These are phyloP conservation scores for Termitomyces sp. DNA, from an alignment of 768 basidiomycete genomes.

Conservation along the genomic window DNA sequence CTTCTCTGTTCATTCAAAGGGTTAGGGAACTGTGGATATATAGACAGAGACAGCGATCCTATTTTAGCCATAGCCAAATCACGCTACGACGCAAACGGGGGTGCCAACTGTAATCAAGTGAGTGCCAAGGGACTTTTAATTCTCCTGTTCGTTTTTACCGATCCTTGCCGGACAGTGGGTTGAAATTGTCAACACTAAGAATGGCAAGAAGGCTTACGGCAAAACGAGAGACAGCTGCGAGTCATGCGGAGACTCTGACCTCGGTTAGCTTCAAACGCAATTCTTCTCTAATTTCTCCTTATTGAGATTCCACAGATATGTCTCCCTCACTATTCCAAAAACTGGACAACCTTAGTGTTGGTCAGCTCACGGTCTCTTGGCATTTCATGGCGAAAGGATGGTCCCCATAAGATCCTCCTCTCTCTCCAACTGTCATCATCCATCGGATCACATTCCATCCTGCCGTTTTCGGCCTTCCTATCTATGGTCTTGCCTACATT, in stretches of 20 bases:
- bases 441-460: constrained; percentile 3
- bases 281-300: background rate
- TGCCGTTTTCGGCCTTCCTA: background rate
- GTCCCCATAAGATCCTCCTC: constrained; percentile 29
- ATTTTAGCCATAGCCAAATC: constrained; percentile 59
- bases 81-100: constrained; percentile 46
- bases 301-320: constrained; percentile 46
- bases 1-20: constrained; percentile 20
- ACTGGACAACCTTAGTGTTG: constrained; percentile 40
- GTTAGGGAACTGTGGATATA: constrained; percentile 59
- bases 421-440: background rate
- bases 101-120: constrained; percentile 59
- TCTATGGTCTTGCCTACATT: background rate
- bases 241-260: constrained; percentile 43
- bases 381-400: constrained; percentile 48
- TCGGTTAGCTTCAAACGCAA: constrained; percentile 36
- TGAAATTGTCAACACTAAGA: constrained; percentile 53
- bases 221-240: constrained; percentile 55
- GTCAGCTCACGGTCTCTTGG: constrained; percentile 55
- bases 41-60: constrained; percentile 40
- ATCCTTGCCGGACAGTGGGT: constrained; percentile 41
- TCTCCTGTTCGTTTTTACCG: constrained; percentile 7
- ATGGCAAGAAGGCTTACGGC: constrained; percentile 44
- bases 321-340: constrained; percentile 55
- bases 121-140: constrained; percentile 12